Percentiles rank a stretch among this genome's conserved stretches.
phyloP scores from a whole-genome alignment of 345 rosid genomes.

The Trapa bicornis region DNA sequence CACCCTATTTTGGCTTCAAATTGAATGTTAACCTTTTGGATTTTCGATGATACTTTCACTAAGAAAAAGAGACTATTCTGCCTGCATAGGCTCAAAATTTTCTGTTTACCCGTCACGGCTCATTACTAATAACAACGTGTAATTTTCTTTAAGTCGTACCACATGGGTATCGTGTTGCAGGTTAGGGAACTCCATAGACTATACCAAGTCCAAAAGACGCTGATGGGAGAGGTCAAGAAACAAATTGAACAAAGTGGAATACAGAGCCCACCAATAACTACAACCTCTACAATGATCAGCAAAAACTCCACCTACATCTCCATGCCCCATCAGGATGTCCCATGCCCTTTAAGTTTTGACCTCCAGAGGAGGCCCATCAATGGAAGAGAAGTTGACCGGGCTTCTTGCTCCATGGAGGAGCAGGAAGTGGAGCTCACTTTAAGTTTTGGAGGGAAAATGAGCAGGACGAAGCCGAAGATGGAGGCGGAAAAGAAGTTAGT shows the following conservation, averaged over 20 bases:
- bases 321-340: conserved; percentile 13
- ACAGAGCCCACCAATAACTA: conserved; percentile 13
- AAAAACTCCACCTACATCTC: conserved; percentile 10
- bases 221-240: conserved; percentile 49
- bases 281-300: neutral
- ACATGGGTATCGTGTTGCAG: conserved; percentile 23
- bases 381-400: conserved; percentile 11
- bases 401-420: conserved; percentile 20
- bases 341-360: conserved; percentile 21
- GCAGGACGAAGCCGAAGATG: conserved; percentile 12
- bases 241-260: conserved; percentile 25
- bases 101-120: too few relatives aligned
- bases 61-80: too few relatives aligned
- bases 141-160: neutral
- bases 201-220: conserved; percentile 49
- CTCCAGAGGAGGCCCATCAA: conserved; percentile 29
- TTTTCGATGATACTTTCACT: too few relatives aligned
- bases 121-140: too few relatives aligned
- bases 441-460: conserved; percentile 41
- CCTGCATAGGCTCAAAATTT: too few relatives aligned
- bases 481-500: conserved; percentile 13
- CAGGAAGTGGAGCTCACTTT: conserved; percentile 53
- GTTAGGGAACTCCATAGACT: conserved; percentile 74
- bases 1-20: neutral
- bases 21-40: too few relatives aligned